Evolutionary conservation across 2,329 filamentous ascomycete genomes (phyloP), one percentile per base, ranked within the genome.

Genomic region (Helminthosporium solani): DNA sequence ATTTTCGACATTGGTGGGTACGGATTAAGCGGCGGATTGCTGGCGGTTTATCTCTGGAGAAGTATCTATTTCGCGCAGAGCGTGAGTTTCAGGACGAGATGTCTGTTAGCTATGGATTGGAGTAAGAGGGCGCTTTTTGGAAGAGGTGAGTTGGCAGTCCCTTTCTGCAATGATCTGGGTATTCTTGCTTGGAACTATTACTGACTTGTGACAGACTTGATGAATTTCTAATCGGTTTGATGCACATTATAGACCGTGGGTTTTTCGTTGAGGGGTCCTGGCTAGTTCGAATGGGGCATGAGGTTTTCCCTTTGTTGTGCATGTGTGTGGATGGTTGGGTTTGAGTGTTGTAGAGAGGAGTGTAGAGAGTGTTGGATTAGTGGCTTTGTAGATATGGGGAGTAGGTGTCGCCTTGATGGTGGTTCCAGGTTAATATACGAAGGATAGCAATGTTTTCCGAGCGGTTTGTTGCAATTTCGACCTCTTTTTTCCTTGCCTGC

Each of bases 11-110:
- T 94, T 43, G 82, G 85, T 34, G 91, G 90, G 0, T 80, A 86
- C 76, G 91, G 79, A 58, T 73, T 94, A 46, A 83, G 83, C 1
- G 94, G 94, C 40, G 94, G 94, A 0, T 72, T 99, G 36, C 80
- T 95, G 79, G 94, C 91, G 0, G 92, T 97, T 39, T 99, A 99
- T 70, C 82, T 96, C 27, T 99, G 94, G 94, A 79, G 94, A 52
- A 91, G 89, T 54, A 86, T 96, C 12, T 99, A 99, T 73, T 99
- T 99, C 75, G 90, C 94, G 11, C 90, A 99, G 77, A 96, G 90
- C 64, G 94, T 99, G 38, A 96, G 91, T 71, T 80, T 97, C 49
- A 78, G 94, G 57, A 99, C 94, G 20, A 82, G 92, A 52, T 82
- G 90, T 54, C 73, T 99, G 63, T 78, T 99, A 71, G 90, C 90